phyloP scores from a whole-genome alignment of 2,329 filamentous ascomycete species.

The Trichoderma sp. region DNA sequence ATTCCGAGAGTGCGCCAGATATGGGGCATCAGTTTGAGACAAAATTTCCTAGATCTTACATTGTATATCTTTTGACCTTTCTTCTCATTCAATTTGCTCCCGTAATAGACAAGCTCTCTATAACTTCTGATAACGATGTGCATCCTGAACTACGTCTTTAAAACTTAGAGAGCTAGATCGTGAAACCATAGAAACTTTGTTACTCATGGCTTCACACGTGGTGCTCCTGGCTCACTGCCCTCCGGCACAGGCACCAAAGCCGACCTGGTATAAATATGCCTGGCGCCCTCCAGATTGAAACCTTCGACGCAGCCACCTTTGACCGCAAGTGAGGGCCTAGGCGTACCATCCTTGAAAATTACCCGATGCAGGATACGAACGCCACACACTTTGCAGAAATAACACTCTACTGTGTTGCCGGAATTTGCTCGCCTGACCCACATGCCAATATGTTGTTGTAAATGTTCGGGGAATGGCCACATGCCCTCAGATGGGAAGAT shows the following conservation, averaged over 20 bases:
- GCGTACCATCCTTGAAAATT: slow-evolving; percentile 40
- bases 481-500: slow-evolving; percentile 43
- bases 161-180: background rate
- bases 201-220: slow-evolving; percentile 6
- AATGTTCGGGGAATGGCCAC: slow-evolving; percentile 41
- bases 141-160: background rate
- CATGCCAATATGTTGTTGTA: slow-evolving; percentile 36
- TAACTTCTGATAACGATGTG: background rate
- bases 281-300: slow-evolving; percentile 41
- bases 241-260: slow-evolving; percentile 48
- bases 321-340: slow-evolving; percentile 42
- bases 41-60: background rate
- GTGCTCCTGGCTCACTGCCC: slow-evolving; percentile 31
- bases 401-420: slow-evolving; percentile 46
- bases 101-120: background rate
- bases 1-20: background rate
- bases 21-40: background rate
- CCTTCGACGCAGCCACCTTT: slow-evolving; percentile 50
- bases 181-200: background rate
- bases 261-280: slow-evolving; percentile 48
- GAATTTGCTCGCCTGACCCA: slow-evolving; percentile 43
- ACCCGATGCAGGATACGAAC: slow-evolving; percentile 27
- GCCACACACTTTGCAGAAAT: slow-evolving; percentile 46
- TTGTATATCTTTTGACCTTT: background rate
- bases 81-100: background rate